Percentiles rank a stretch among this genome's conserved stretches.
These are phyloP conservation scores for Zea luxurians DNA, from an alignment of 176 grass and related monocot species.

Conservation along the genomic window DNA sequence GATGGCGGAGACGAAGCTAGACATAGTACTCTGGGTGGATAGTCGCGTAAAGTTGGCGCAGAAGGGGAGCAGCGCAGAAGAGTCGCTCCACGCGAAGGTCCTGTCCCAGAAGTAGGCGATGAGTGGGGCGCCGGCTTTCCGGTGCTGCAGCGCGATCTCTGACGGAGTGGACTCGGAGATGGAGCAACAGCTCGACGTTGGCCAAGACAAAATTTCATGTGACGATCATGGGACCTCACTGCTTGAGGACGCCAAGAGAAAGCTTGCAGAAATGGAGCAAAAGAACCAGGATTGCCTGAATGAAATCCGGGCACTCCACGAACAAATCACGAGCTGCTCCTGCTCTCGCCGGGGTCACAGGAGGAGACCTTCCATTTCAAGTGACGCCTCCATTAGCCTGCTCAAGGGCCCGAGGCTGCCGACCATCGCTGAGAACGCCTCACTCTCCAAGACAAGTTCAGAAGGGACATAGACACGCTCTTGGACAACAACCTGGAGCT, in stretches of 20 bases:
- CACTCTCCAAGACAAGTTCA: conserved; percentile 62
- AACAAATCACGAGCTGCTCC: conserved; percentile 35
- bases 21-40: conserved; percentile 47
- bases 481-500: conserved; percentile 91
- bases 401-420: conserved; percentile 44
- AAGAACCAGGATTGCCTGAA: conserved; percentile 61
- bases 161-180: conserved; percentile 43
- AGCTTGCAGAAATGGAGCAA: conserved; percentile 51
- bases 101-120: conserved; percentile 82
- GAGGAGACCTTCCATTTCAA: conserved; percentile 53
- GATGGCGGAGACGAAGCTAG: conserved; percentile 49
- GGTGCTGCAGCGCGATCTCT: conserved; percentile 49
- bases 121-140: conserved; percentile 46
- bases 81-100: conserved; percentile 74
- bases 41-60: conserved; percentile 48
- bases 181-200: too few relatives aligned
- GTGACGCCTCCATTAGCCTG: not conserved
- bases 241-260: too few relatives aligned
- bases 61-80: conserved; percentile 63
- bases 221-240: too few relatives aligned
- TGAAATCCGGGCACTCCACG: conserved; percentile 64
- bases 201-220: too few relatives aligned
- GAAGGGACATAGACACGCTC: conserved; percentile 68
- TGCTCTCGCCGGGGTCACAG: conserved; percentile 30
- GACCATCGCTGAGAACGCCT: conserved; percentile 27